phyloP scores from a whole-genome alignment of 305 asterid genomes.

The Petunia hybrid region DNA sequence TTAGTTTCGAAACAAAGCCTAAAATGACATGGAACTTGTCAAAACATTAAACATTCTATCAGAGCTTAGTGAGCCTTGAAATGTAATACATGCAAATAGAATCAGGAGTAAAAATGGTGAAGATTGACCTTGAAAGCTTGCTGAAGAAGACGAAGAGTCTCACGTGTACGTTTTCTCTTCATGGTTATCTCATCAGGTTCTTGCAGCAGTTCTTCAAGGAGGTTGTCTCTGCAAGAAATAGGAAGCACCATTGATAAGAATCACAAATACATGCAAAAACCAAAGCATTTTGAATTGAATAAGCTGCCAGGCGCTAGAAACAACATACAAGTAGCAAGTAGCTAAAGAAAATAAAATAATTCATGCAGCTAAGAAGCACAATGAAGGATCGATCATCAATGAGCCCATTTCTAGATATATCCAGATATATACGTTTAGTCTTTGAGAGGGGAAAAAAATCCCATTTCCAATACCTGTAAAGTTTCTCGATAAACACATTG shows the following conservation, averaged over 20 bases:
- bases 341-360: neutral
- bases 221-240: slow-evolving; percentile 62
- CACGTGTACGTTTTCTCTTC: slow-evolving; percentile 82
- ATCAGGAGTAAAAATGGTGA: neutral
- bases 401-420: neutral
- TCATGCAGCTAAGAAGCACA: slow-evolving; percentile 11
- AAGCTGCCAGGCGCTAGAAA: slow-evolving; percentile 3
- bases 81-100: slow-evolving; percentile 6
- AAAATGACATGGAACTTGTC: slow-evolving; percentile 13
- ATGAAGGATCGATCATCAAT: slow-evolving; percentile 6
- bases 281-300: slow-evolving; percentile 19
- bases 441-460: neutral
- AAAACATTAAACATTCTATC: slow-evolving; percentile 16
- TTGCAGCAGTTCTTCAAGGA: slow-evolving; percentile 81
- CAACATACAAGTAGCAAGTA: neutral
- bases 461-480: slow-evolving; percentile 73
- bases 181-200: slow-evolving; percentile 86
- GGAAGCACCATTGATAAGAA: neutral
- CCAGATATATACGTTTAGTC: neutral
- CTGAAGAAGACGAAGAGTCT: slow-evolving; percentile 74
- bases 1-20: neutral
- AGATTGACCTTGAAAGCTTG: slow-evolving; percentile 78
- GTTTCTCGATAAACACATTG: slow-evolving; percentile 83
- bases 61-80: slow-evolving; percentile 4
- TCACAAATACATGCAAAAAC: neutral